Evolutionary conservation across 129 eudicot genomes (phyloP), one percentile per base, ranked within the genome.

Genomic region (Kitagawia praeruptora): DNA sequence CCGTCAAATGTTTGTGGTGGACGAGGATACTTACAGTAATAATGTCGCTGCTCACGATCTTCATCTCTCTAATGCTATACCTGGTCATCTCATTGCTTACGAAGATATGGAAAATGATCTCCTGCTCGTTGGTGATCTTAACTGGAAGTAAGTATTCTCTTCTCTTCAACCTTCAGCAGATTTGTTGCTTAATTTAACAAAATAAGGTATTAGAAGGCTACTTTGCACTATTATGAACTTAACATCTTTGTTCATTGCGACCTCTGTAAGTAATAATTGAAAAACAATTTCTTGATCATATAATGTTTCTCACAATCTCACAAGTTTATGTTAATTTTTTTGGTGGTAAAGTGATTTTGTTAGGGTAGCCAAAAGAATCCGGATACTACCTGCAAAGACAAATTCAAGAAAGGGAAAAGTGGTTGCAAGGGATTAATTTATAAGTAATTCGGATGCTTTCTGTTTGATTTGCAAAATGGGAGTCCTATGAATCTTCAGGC

Each of bases 21-120:
- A 87, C 10, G 77, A 54, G 13, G 44, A 5, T 74, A 53, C 48
- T 25, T 16, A 21, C 46, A 72, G 4, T 41, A 18, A 4, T 5
- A 44, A 73, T 44, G 19, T 31, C 16, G 19, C 69, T 70, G 76
- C 42, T 48, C 44, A 67, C 39, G 82, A 27, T 51, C 37, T 89
- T 28, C 93, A 93, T 85, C 91, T 93, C 40, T 89, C 95, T 10
- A 93, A 93, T 72, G 98, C 98, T 27, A 76, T 93, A 6, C 98
- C 98, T 25, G 98, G 98, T 48, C 90, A 91, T 40, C 85, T 93
- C 58, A 85, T 93, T 86, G 98, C 98, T 78, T 93, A 93, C 81
- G 97, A 93, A 80, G 98, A 93, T 70, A 86, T 93, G 87, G 98
- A 93, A 73, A 93, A 93, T 78, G 98, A 93, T 87, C 97, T 93